Percentiles rank a stretch among this genome's conserved stretches.
These are phyloP conservation scores for Sphagnum contortum DNA, from an alignment of 225 moss, liverwort and hornwort genomes.

Conservation along the genomic window DNA sequence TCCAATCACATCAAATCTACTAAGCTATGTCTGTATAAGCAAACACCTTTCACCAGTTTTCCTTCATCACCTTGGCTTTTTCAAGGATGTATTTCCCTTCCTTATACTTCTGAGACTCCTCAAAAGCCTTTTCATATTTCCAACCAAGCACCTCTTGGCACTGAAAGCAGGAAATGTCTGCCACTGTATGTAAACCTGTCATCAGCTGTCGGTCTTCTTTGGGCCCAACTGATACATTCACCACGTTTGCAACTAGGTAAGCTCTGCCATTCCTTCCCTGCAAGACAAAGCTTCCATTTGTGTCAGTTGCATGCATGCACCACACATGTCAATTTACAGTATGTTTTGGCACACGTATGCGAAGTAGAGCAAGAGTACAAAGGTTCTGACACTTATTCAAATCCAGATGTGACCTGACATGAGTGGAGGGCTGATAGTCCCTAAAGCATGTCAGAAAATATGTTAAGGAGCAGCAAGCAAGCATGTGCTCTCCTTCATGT, in stretches of 20 bases:
- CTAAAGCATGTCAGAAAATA: too few species aligned
- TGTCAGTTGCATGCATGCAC: too few species aligned
- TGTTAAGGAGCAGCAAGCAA: too few species aligned
- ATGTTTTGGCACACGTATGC: too few species aligned
- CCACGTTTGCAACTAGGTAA: constrained; percentile 89
- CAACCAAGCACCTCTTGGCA: constrained; percentile 94
- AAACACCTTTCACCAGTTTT: constrained; percentile 56
- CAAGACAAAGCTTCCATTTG: constrained; percentile 2
- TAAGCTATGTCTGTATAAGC: constrained; percentile 13
- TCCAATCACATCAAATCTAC: constrained; percentile 7
- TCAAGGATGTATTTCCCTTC: constrained; percentile 97
- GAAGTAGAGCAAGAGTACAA: too few species aligned
- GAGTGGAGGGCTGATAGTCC: too few species aligned
- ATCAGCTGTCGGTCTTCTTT: constrained; percentile 84
- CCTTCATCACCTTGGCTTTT: constrained; percentile 96
- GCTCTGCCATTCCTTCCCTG: constrained; percentile 98
- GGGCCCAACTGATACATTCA: constrained; percentile 71
- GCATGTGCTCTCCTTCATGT: too few species aligned
- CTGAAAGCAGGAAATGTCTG: constrained; percentile 84
- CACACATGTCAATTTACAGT: too few species aligned
- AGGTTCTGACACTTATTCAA: too few species aligned
- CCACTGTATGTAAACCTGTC: constrained; percentile 90
- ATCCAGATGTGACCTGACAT: too few species aligned
- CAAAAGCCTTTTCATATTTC: constrained; percentile 97
- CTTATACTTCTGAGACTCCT: constrained; percentile 94